Conservation (phyloP, 768 basidiomycete genomes). For the Mrakia blollopis region DNA sequence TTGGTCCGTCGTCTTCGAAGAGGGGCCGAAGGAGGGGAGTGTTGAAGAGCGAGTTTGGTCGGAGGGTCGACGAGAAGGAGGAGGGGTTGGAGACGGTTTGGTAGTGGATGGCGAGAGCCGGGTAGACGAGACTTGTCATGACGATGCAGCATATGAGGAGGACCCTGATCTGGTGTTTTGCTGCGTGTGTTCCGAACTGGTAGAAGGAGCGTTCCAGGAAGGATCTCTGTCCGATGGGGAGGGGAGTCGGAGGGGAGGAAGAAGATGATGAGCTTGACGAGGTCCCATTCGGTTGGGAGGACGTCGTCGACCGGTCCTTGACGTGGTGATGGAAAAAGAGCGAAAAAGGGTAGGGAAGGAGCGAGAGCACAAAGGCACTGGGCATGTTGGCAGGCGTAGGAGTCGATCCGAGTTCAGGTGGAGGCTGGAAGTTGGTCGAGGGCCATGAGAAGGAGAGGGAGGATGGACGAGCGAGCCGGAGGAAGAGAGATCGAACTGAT, state of each 20-base stretch:
- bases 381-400: slow-evolving; percentile 1
- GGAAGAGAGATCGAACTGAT: background rate
- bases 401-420: background rate
- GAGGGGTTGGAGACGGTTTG: slow-evolving; percentile 23
- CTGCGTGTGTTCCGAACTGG: slow-evolving; percentile 24
- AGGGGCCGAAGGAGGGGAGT: slow-evolving; percentile 48
- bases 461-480: background rate
- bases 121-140: slow-evolving; percentile 82
- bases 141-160: slow-evolving; percentile 82
- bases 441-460: background rate
- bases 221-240: slow-evolving; percentile 4
- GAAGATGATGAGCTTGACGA: slow-evolving; percentile 2
- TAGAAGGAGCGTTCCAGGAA: slow-evolving; percentile 20
- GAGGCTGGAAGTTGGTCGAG: background rate
- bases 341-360: slow-evolving; percentile 23
- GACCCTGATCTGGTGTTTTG: slow-evolving; percentile 62
- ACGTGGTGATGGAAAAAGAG: slow-evolving; percentile 4
- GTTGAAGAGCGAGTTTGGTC: slow-evolving; percentile 51
- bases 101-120: slow-evolving; percentile 73
- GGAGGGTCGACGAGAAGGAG: slow-evolving; percentile 52
- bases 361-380: slow-evolving; percentile 27
- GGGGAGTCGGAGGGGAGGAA: background rate
- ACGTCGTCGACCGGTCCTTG: background rate
- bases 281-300: background rate
- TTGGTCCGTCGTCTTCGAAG: slow-evolving; percentile 53